Evolutionary conservation across 768 basidiomycete genomes (phyloP).

Genomic region (Mycena amicta): DNA sequence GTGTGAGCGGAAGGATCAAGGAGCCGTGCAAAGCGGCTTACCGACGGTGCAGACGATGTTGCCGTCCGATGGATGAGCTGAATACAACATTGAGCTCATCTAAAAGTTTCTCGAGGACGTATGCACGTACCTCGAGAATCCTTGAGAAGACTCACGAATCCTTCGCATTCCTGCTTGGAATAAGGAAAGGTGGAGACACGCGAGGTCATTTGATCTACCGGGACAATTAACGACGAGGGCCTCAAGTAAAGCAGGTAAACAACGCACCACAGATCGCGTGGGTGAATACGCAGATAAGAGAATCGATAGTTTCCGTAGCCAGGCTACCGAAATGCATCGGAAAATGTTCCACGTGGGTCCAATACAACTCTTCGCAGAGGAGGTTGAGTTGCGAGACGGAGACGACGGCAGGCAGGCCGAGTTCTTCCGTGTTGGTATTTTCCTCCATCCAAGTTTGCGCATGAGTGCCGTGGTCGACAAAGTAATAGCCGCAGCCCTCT

Average conservation of each 20-base stretch:
- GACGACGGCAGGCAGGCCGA: constrained; percentile 47
- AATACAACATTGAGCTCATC: neutral
- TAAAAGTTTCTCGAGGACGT: neutral
- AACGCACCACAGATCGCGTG: constrained; percentile 58
- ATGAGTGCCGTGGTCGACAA: constrained; percentile 51
- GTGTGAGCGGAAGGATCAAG: constrained; percentile 8
- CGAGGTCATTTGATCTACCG: constrained; percentile 68
- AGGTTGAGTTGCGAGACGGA: constrained; percentile 53
- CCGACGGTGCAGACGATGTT: constrained; percentile 47
- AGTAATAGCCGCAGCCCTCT: constrained; percentile 56
- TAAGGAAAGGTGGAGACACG: constrained; percentile 62
- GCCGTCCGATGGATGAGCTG: constrained; percentile 42
- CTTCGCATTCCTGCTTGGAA: constrained; percentile 44
- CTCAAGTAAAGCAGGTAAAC: too few relatives aligned
- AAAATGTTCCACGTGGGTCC: constrained; percentile 65
- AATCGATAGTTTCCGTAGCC: constrained; percentile 38
- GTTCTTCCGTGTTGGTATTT: constrained; percentile 37
- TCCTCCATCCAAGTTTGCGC: constrained; percentile 59
- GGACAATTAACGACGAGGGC: too few relatives aligned
- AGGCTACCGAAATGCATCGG: constrained; percentile 54
- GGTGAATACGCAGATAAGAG: constrained; percentile 53
- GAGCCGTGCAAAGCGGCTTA: constrained; percentile 22
- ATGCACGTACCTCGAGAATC: constrained; percentile 42
- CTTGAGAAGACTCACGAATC: constrained; percentile 53
- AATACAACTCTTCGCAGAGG: constrained; percentile 55